Conservation (phyloP, 2,329 filamentous ascomycete species). For the Ceratocystiopsis minuta region DNA sequence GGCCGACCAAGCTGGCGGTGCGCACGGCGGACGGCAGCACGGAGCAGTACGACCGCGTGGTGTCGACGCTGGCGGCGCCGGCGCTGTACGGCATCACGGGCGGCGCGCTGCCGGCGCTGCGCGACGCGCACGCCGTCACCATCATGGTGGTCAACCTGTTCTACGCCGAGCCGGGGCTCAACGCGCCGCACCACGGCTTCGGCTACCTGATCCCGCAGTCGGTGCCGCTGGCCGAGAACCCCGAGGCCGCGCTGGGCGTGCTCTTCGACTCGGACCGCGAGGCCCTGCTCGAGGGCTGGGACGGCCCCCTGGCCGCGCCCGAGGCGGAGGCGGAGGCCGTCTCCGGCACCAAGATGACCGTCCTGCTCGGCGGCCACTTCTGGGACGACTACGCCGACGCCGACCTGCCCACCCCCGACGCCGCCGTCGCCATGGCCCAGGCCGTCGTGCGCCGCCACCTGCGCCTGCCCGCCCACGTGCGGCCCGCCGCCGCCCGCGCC, state of each 20-base stretch:
- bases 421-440: conserved; percentile 53
- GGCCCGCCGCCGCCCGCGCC: conserved; percentile 32
- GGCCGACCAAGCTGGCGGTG: neutral
- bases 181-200: conserved; percentile 50
- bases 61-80: conserved; percentile 43
- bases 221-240: conserved; percentile 13
- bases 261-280: conserved; percentile 67
- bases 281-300: neutral
- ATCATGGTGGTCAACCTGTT: conserved; percentile 90
- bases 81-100: conserved; percentile 18
- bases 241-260: conserved; percentile 47
- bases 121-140: conserved; percentile 46
- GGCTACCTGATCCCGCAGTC: conserved; percentile 80
- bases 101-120: conserved; percentile 23
- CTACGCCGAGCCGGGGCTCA: conserved; percentile 47
- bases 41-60: conserved; percentile 33
- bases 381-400: conserved; percentile 40
- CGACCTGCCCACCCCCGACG: conserved; percentile 42
- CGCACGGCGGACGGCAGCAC: conserved; percentile 3
- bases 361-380: conserved; percentile 90
- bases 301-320: neutral
- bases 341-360: conserved; percentile 73
- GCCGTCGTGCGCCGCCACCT: conserved; percentile 57
- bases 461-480: conserved; percentile 14
- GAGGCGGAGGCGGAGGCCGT: conserved; percentile 11